Evolutionary conservation across 352 stramenopile species (phyloP).

Genomic region (Pythium myriotylum): DNA sequence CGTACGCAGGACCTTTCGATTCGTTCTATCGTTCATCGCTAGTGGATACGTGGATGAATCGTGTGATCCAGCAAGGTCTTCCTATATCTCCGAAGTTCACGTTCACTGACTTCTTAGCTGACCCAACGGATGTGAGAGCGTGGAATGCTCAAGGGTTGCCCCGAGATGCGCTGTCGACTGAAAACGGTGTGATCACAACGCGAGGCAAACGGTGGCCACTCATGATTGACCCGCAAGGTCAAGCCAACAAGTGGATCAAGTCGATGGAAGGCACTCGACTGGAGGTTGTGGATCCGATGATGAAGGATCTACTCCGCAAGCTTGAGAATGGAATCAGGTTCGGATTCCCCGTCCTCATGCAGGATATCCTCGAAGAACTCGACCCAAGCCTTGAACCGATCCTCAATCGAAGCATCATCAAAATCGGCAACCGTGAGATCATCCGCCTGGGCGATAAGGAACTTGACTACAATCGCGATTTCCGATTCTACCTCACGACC

Average conservation of each 20-base stretch:
- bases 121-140: slow-evolving; percentile 92
- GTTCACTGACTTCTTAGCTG: slow-evolving; percentile 92
- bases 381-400: slow-evolving; percentile 94
- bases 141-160: slow-evolving; percentile 96
- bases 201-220: slow-evolving; percentile 94
- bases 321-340: slow-evolving; percentile 95
- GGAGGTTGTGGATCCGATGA: slow-evolving; percentile 94
- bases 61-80: slow-evolving; percentile 81
- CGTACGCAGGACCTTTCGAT: slow-evolving; percentile 95
- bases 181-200: slow-evolving; percentile 97
- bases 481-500: slow-evolving; percentile 96
- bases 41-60: slow-evolving; percentile 89
- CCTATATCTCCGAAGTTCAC: slow-evolving; percentile 89
- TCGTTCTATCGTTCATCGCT: slow-evolving; percentile 88
- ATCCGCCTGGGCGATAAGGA: slow-evolving; percentile 95
- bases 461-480: slow-evolving; percentile 94
- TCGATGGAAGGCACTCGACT: slow-evolving; percentile 90
- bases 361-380: slow-evolving; percentile 96
- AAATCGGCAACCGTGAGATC: slow-evolving; percentile 92
- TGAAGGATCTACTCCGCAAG: slow-evolving; percentile 93
- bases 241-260: slow-evolving; percentile 98
- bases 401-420: slow-evolving; percentile 94
- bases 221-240: slow-evolving; percentile 96
- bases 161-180: slow-evolving; percentile 91
- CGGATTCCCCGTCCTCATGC: slow-evolving; percentile 92